Percentiles rank a stretch among this genome's conserved stretches.
phyloP scores from a whole-genome alignment of 352 stramenopile species.

The Peronospora destructor region DNA sequence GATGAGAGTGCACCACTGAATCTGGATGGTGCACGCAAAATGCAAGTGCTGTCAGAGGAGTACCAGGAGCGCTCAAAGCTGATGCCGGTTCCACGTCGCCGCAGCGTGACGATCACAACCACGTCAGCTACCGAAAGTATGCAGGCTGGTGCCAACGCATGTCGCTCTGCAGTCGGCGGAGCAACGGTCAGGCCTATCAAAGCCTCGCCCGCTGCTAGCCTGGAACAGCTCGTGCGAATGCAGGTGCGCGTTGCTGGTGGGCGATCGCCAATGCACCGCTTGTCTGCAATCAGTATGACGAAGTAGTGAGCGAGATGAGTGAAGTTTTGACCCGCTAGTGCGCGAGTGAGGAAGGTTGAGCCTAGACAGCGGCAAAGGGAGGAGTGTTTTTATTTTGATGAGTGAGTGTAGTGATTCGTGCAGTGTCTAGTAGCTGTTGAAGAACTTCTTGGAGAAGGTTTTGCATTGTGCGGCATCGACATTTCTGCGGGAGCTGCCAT shows the following conservation, averaged over 20 bases:
- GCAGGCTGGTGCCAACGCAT: constrained; percentile 14
- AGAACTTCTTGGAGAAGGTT: constrained; percentile 30
- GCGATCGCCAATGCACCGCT: constrained; percentile 39
- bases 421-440: constrained; percentile 36
- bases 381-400: constrained; percentile 28
- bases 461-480: constrained; percentile 9
- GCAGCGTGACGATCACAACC: constrained; percentile 73
- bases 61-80: constrained; percentile 82
- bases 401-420: constrained; percentile 29
- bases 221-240: constrained; percentile 84
- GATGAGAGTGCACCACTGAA: constrained; percentile 76
- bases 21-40: constrained; percentile 76
- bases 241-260: constrained; percentile 68
- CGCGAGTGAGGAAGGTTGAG: constrained; percentile 20
- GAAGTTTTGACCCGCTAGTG: constrained; percentile 12
- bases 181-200: constrained; percentile 24
- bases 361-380: constrained; percentile 13
- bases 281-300: constrained; percentile 34
- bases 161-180: constrained; percentile 15
- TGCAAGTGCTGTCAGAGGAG: constrained; percentile 83
- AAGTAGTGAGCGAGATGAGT: constrained; percentile 21
- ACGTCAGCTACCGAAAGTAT: constrained; percentile 36
- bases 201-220: constrained; percentile 56
- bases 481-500: constrained; percentile 16
- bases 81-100: constrained; percentile 55